These are phyloP conservation scores for Primulina tabacum DNA, from an alignment of 257 asterid species.

Conservation along the genomic window DNA sequence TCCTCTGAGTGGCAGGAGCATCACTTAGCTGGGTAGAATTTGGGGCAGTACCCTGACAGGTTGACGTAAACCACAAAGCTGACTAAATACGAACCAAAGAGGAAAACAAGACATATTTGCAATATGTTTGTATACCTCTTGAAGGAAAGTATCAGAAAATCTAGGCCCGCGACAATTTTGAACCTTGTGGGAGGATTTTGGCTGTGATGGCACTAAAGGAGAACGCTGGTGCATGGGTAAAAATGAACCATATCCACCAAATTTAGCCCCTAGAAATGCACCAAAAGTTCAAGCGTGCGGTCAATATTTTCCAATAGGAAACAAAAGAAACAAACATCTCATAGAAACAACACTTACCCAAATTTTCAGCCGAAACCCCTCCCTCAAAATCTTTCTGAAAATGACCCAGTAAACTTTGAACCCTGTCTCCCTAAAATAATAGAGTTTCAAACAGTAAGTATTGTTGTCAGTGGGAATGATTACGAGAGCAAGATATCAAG, in stretches of 20 bases:
- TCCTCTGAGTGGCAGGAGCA: conserved; percentile 41
- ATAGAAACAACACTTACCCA: conserved; percentile 59
- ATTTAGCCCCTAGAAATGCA: conserved; percentile 67
- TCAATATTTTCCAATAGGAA: conserved; percentile 24
- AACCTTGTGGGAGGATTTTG: conserved; percentile 55
- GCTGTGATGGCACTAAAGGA: conserved; percentile 58
- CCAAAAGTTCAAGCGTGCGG: conserved; percentile 25
- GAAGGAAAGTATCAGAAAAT: conserved; percentile 39
- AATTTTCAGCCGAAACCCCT: conserved; percentile 66
- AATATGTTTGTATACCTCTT: conserved; percentile 48
- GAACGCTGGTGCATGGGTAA: conserved; percentile 74
- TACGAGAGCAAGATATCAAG: conserved; percentile 16
- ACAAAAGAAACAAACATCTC: conserved; percentile 22
- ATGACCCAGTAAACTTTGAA: conserved; percentile 86
- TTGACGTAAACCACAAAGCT: conserved; percentile 33
- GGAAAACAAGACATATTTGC: conserved; percentile 25
- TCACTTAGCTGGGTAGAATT: conserved; percentile 32
- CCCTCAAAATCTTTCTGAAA: conserved; percentile 94
- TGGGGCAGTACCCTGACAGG: conserved; percentile 50
- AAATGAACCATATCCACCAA: conserved; percentile 93
- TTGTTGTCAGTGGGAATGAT: conserved; percentile 12
- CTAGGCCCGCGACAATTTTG: conserved; percentile 43
- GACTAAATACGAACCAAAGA: conserved; percentile 24
- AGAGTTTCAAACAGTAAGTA: conserved; percentile 23
- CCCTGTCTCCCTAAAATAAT: conserved; percentile 61